Evolutionary conservation across 768 basidiomycete genomes (phyloP).

Genomic region (Multifurca ochricompacta): DNA sequence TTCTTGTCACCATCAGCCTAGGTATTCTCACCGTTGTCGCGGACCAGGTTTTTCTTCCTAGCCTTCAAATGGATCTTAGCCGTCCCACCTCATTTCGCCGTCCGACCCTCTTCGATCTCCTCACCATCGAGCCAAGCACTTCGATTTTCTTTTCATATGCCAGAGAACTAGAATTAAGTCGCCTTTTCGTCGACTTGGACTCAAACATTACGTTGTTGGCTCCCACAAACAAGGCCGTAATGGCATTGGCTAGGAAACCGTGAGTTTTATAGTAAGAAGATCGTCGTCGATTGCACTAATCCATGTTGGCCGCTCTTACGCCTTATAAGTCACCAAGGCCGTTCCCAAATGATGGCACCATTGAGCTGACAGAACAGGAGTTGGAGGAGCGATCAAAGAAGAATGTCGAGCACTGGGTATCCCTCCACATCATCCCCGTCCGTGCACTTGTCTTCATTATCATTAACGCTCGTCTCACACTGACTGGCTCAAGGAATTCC

Average conservation of each 20-base stretch:
- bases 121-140: slow-evolving; percentile 65
- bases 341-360: slow-evolving; percentile 32
- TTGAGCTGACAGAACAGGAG: slow-evolving; percentile 59
- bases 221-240: slow-evolving; percentile 83
- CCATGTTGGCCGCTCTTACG: not conserved
- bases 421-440: slow-evolving; percentile 80
- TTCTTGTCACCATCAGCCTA: not conserved
- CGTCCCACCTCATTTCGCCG: not conserved
- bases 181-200: slow-evolving; percentile 32
- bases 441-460: slow-evolving; percentile 21
- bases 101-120: slow-evolving; percentile 64
- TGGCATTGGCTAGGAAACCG: slow-evolving; percentile 77
- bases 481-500: slow-evolving; percentile 34
- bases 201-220: slow-evolving; percentile 56
- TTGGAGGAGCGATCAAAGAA: slow-evolving; percentile 49
- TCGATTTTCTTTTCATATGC: slow-evolving; percentile 86
- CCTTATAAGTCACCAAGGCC: slow-evolving; percentile 51
- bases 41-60: slow-evolving; percentile 6
- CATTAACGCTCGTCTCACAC: not conserved
- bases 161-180: slow-evolving; percentile 58
- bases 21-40: not conserved
- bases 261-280: slow-evolving; percentile 33
- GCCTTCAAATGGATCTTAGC: not conserved
- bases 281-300: not conserved
- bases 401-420: slow-evolving; percentile 76